Percentiles rank a stretch among this genome's conserved stretches.
Conservation (phyloP, 495 filamentous ascomycete species). For the Hypoxylon subgilvum region DNA sequence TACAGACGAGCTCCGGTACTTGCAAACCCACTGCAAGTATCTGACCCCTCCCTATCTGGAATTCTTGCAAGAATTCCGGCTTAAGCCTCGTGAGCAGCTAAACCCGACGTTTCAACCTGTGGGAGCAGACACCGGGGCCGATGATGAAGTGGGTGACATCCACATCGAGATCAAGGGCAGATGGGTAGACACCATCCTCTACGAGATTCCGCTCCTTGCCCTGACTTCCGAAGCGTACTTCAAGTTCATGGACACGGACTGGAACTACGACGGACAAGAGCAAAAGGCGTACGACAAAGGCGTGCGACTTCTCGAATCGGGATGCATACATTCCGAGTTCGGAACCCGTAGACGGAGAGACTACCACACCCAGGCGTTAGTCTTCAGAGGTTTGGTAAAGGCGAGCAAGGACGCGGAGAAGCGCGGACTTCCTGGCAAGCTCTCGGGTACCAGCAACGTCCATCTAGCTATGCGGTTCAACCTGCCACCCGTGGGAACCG, state of each 20-base stretch:
- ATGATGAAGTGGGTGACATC: constrained; percentile 74
- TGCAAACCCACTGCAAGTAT: constrained; percentile 82
- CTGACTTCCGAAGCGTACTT: constrained; percentile 96
- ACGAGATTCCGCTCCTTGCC: constrained; percentile 93
- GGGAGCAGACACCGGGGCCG: constrained; percentile 65
- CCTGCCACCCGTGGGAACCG: constrained; percentile 83
- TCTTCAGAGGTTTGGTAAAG: constrained; percentile 78
- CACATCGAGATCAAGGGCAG: constrained; percentile 75
- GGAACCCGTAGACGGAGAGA: constrained; percentile 86
- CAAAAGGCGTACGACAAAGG: constrained; percentile 83
- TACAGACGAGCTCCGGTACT: constrained; percentile 75
- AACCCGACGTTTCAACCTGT: constrained; percentile 70
- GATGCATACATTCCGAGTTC: constrained; percentile 92
- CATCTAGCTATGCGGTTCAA: constrained; percentile 93
- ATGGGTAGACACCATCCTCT: constrained; percentile 96
- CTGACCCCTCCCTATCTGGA: constrained; percentile 75
- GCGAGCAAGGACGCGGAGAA: constrained; percentile 71
- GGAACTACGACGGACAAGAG: constrained; percentile 83
- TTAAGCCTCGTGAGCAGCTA: constrained; percentile 81
- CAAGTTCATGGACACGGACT: constrained; percentile 89
- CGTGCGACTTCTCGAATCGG: constrained; percentile 72
- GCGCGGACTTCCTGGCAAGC: constrained; percentile 67
- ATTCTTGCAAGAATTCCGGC: constrained; percentile 79
- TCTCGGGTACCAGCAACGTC: constrained; percentile 93
- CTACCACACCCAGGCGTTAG: constrained; percentile 91